A percentile compares a stretch with the other conserved stretches of the same genome.
Evolutionary conservation across 129 eudicot species (phyloP).

Genomic region (Silybum marianum): DNA sequence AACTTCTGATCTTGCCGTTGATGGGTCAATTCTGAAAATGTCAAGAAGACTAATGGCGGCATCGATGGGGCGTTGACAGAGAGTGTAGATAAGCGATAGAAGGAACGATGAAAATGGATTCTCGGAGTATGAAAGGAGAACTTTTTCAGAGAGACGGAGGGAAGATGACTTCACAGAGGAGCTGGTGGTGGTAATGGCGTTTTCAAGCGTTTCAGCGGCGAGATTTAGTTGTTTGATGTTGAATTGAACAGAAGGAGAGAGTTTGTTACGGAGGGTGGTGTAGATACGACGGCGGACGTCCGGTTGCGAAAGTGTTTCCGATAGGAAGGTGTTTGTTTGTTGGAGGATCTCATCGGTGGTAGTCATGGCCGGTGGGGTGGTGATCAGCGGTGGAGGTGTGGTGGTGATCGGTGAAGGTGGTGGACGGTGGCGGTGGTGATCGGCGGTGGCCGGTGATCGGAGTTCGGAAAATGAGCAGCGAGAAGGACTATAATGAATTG

Average conservation of each 20-base stretch:
- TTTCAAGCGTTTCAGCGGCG: conserved; percentile 62
- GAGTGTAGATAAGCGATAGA: conserved; percentile 45
- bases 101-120: conserved; percentile 59
- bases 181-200: conserved; percentile 44
- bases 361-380: conserved; percentile 30
- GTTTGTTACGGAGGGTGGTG: conserved; percentile 45
- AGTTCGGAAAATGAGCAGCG: background rate
- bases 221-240: conserved; percentile 46
- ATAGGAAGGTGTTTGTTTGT: conserved; percentile 55
- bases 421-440: conserved; percentile 11
- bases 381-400: conserved; percentile 14
- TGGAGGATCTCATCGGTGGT: conserved; percentile 51
- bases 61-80: conserved; percentile 38
- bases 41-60: conserved; percentile 48
- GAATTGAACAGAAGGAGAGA: conserved; percentile 32
- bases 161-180: conserved; percentile 50
- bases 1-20: conserved; percentile 53
- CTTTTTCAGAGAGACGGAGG: conserved; percentile 60
- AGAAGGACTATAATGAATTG: conserved; percentile 4
- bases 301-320: conserved; percentile 41
- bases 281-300: conserved; percentile 51
- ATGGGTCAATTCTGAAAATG: conserved; percentile 46
- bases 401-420: background rate
- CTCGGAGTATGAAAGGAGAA: conserved; percentile 50
- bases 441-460: conserved; percentile 25